Evolutionary conservation across 371 early-diverging fungal genomes (phyloP), one percentile per base, ranked within the genome.

Genomic region (Nosema muscidifuracis): DNA sequence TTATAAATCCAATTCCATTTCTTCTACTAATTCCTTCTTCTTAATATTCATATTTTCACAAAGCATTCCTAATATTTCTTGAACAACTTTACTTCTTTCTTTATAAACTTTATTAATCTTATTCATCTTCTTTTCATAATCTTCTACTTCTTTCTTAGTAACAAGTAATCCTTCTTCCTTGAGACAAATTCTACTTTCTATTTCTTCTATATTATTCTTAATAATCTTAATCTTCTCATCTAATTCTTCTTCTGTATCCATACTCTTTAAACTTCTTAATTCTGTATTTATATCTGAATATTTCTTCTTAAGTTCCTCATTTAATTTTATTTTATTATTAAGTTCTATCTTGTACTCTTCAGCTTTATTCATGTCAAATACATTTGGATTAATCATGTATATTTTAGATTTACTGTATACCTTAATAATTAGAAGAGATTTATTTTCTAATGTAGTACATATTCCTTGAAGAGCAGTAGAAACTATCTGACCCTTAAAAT

Each of bases 31-130:
- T 22, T 72, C 77, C 22, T 51, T 55, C 31, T 70, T 74, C 51
- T 63, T 77, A 22, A 69, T 70, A 20, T 62, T 76, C 43, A 68
- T 36, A 13, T 78, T 76, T 55, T 82, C 82, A 30, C 44, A 53
- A 28, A 82, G 34, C 20, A 28, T 60, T 15, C 58, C 71, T 3
- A 78, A 24, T 20, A 82, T 76, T 16, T 67, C 61, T 30, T 76
- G 75, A 33, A 76, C 74, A 16, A 77, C 36, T 57, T 60, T 74
- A 40, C 42, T 71, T 24, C 79, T 60, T 40, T 66, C 67, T 44
- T 68, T 71, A 3, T 42, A 28, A 24, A 56, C 47, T 28, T 71
- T 74, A 57, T 63, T 38, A 12, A 64, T 36, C 13, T 53, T 56
- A 15, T 47, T 53, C 3, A 51, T 44, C 9, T 44, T 55, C 53